Evolutionary conservation across 805 yeast genomes (phyloP), one percentile per base, ranked within the genome.

Genomic region (Candida tibetensis): DNA sequence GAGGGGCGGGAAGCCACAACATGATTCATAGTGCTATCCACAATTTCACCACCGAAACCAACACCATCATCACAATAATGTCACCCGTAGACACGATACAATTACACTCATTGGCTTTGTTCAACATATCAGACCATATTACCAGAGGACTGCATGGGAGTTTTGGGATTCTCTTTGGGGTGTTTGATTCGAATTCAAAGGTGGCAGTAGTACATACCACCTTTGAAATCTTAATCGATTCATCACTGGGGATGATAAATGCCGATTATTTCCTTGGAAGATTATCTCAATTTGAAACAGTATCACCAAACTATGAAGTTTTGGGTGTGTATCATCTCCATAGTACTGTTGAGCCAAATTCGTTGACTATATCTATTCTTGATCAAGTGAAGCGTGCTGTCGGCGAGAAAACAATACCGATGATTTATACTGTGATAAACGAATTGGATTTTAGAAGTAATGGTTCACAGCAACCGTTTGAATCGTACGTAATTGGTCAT

Each of bases 111-210:
- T 47, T 62, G 21, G 57, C 59, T 4, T 45, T 66, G 16, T 50
- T 64, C 32, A 55, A 57, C 21, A 48, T 64, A 2, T 49, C 65
- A 3, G 69, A 63, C 47, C 60, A 54, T 25, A 35, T 51, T 3
- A 43, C 61, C 8, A 48, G 70, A 28, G 39, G 45, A 3, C 37
- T 46, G 6, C 26, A 36, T 2, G 44, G 39, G 25, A 35, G 34
- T 2, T 46, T 52, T 40, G 72, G 72, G 0, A 49, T 63, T 3
- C 39, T 67, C 15, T 38, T 64, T 12, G 71, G 71, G 1, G 22
- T 32, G 5, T 41, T 47, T 9, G 45, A 39, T 4, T 18, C 28
- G 1, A 32, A 25, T n/a, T 10, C 25, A 10, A 21, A 21, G 10
- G 10, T 10, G 25, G 41, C 54, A 3, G 40, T 44, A 1, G 45